phyloP scores from a whole-genome alignment of 2,329 filamentous ascomycete species.

The Ophiostoma fasciatum region DNA sequence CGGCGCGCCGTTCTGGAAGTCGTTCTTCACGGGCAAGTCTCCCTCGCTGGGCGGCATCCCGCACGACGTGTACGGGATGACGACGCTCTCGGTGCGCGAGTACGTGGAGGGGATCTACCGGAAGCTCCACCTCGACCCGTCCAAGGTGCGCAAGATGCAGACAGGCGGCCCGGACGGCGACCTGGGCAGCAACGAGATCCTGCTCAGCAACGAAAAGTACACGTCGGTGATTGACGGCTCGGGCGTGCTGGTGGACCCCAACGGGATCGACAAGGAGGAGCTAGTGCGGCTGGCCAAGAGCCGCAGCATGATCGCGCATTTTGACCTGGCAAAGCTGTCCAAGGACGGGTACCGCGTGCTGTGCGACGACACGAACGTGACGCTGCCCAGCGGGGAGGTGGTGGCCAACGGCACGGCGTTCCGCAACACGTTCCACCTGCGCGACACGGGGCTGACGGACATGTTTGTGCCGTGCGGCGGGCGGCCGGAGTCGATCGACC shows the following conservation, averaged over 20 bases:
- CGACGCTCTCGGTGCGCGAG: slow-evolving; percentile 87
- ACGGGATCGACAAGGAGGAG: slow-evolving; percentile 74
- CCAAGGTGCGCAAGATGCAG: slow-evolving; percentile 81
- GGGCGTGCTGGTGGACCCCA: slow-evolving; percentile 84
- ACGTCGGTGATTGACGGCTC: slow-evolving; percentile 90
- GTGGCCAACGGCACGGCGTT: slow-evolving; percentile 86
- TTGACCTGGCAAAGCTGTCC: slow-evolving; percentile 73
- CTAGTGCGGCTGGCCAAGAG: slow-evolving; percentile 70
- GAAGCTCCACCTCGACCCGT: slow-evolving; percentile 80
- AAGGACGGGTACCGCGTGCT: slow-evolving; percentile 80
- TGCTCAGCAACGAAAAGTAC: slow-evolving; percentile 92
- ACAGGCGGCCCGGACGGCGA: slow-evolving; percentile 95
- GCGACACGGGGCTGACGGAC: slow-evolving; percentile 62
- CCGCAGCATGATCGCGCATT: slow-evolving; percentile 80
- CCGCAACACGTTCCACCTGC: slow-evolving; percentile 94
- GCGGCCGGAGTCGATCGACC: slow-evolving; percentile 89
- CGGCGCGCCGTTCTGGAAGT: slow-evolving; percentile 98
- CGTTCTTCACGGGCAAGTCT: slow-evolving; percentile 98
- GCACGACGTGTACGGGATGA: slow-evolving; percentile 95
- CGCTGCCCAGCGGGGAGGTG: slow-evolving; percentile 73
- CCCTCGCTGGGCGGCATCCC: slow-evolving; percentile 92
- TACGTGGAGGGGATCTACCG: slow-evolving; percentile 95
- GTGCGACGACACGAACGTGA: slow-evolving; percentile 79
- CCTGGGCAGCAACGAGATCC: slow-evolving; percentile 92
- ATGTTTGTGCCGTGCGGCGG: slow-evolving; percentile 93